These are phyloP conservation scores for Talaromyces sp. DNA, from an alignment of 2,329 filamentous ascomycete species.

Conservation along the genomic window DNA sequence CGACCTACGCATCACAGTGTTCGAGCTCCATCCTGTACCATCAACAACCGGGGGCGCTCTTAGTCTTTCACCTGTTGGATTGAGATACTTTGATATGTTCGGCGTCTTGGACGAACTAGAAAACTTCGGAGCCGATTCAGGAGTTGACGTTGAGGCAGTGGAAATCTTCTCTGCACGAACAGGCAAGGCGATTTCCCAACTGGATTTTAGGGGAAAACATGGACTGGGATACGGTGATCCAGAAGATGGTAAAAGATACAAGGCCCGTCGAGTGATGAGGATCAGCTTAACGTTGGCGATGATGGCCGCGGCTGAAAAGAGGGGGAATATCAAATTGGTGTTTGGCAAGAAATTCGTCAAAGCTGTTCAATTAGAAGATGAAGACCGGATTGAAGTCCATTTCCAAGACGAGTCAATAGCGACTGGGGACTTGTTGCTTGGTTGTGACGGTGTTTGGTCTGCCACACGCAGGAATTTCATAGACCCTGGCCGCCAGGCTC, in stretches of 20 bases:
- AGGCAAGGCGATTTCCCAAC: slow-evolving; percentile 32
- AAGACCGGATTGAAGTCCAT: slow-evolving; percentile 6
- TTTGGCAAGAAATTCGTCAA: slow-evolving; percentile 39
- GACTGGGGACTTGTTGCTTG: slow-evolving; percentile 34
- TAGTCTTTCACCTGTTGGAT: slow-evolving; percentile 41
- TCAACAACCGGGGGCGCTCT: slow-evolving; percentile 43
- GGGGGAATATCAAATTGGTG: slow-evolving; percentile 33
- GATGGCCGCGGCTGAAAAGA: slow-evolving; percentile 34
- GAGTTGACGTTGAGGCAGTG: slow-evolving; percentile 37
- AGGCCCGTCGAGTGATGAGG: slow-evolving; percentile 39
- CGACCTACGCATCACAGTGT: slow-evolving; percentile 34
- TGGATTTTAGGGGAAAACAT: slow-evolving; percentile 35
- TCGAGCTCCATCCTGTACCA: slow-evolving; percentile 37
- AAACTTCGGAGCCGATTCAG: slow-evolving; percentile 35
- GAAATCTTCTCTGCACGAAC: slow-evolving; percentile 39
- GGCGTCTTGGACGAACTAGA: slow-evolving; percentile 37
- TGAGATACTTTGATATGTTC: slow-evolving; percentile 40
- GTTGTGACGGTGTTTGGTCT: slow-evolving; percentile 41
- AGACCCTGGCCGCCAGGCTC: slow-evolving; percentile 30
- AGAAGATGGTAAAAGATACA: slow-evolving; percentile 26
- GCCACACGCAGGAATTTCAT: slow-evolving; percentile 33
- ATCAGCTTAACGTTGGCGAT: slow-evolving; percentile 39
- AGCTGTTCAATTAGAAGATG: slow-evolving; percentile 20
- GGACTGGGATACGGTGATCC: slow-evolving; percentile 31
- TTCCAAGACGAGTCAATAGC: slow-evolving; percentile 36